These are phyloP conservation scores for Pyrenochaeta sp. DNA, from an alignment of 2,329 filamentous ascomycete genomes.

Conservation along the genomic window DNA sequence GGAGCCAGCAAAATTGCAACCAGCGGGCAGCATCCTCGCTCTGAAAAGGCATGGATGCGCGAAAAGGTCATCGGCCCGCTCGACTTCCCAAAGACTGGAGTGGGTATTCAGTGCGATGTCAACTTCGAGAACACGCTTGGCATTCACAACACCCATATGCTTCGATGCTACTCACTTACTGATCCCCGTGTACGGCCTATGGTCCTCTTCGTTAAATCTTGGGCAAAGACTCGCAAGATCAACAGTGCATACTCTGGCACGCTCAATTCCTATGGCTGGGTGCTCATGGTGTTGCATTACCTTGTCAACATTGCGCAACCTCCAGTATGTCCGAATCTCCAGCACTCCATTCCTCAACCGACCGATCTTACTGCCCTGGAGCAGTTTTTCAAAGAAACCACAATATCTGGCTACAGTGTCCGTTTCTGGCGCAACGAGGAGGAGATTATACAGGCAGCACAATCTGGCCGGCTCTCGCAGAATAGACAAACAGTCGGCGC, in stretches of 20 bases:
- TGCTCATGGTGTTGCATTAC: conserved; percentile 91
- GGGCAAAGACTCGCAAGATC: conserved; percentile 85
- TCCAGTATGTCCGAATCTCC: conserved; percentile 85
- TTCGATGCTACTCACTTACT: conserved; percentile 82
- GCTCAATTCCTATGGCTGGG: conserved; percentile 88
- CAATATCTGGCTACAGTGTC: conserved; percentile 72
- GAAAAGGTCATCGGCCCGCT: conserved; percentile 62
- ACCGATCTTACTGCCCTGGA: conserved; percentile 32
- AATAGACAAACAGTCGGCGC: conserved; percentile 76
- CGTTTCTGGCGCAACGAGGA: conserved; percentile 81
- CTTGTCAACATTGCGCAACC: conserved; percentile 82
- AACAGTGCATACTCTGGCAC: conserved; percentile 89
- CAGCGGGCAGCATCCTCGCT: conserved; percentile 32
- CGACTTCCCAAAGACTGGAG: conserved; percentile 78
- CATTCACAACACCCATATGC: conserved; percentile 81
- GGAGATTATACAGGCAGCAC: conserved; percentile 70
- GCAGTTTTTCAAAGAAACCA: conserved; percentile 51
- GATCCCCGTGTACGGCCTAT: conserved; percentile 80
- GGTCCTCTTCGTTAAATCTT: conserved; percentile 87
- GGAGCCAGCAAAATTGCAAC: not conserved
- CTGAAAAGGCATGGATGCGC: conserved; percentile 52
- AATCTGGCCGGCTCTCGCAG: conserved; percentile 66
- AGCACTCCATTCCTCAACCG: conserved; percentile 58
- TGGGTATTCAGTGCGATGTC: conserved; percentile 90
- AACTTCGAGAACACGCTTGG: conserved; percentile 88